Evolutionary conservation across 2,329 filamentous ascomycete genomes (phyloP).

Genomic region (Clonostachys rhizophaga): DNA sequence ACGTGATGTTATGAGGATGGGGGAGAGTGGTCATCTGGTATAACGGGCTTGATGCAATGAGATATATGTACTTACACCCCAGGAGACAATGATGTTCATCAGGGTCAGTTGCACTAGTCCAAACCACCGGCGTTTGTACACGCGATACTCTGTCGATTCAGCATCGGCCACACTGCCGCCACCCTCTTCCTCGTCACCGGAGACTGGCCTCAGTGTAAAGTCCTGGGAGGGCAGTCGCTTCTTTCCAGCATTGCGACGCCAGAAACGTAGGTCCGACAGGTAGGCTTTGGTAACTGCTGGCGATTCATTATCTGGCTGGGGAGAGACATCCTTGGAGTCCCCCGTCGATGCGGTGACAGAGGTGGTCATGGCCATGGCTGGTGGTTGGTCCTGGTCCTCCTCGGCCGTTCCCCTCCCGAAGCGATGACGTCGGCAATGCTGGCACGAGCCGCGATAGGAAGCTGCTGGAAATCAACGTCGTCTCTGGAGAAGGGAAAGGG

Average conservation of each 20-base stretch:
- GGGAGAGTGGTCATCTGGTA: neutral
- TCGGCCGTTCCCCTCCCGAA: too few relatives aligned
- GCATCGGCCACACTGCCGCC: slow-evolving; percentile 4
- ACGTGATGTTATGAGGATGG: slow-evolving; percentile 1
- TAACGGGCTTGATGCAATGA: too few relatives aligned
- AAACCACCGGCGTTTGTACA: slow-evolving; percentile 85
- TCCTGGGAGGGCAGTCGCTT: slow-evolving; percentile 19
- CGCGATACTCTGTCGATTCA: slow-evolving; percentile 24
- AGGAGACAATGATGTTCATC: slow-evolving; percentile 89
- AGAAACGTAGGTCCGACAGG: neutral
- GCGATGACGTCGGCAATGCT: too few relatives aligned
- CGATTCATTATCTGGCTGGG: too few relatives aligned
- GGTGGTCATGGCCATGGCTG: too few relatives aligned
- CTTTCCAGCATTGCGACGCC: slow-evolving; percentile 13
- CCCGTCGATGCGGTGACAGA: too few relatives aligned
- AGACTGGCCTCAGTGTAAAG: slow-evolving; percentile 10
- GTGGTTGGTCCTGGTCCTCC: neutral
- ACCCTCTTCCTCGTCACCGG: slow-evolving; percentile 1
- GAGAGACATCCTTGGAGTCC: too few relatives aligned
- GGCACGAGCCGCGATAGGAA: too few relatives aligned
- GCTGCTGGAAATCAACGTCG: too few relatives aligned
- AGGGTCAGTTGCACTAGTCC: slow-evolving; percentile 79
- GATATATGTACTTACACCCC: slow-evolving; percentile 68
- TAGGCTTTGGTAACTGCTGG: neutral
- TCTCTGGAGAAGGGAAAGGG: too few relatives aligned